phyloP scores from a whole-genome alignment of 805 yeast species.

The Scheffersomyces amazonensis region DNA sequence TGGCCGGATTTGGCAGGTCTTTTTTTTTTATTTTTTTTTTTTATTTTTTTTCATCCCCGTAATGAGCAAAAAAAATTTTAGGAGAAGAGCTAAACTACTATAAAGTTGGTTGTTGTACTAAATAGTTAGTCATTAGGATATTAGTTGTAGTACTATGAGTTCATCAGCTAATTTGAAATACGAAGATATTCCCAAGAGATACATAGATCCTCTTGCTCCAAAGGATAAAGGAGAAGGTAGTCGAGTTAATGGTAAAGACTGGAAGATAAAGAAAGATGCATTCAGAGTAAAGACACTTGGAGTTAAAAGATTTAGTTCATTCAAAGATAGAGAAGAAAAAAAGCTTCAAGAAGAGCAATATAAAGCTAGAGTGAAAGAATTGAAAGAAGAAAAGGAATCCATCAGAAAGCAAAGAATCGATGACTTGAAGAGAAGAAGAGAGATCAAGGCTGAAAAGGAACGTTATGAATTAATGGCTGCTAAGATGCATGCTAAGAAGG shows the following conservation, averaged over 20 bases:
- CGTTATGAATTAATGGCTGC: constrained; percentile 78
- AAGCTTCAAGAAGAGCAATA: constrained; percentile 62
- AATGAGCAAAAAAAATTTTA: too few species aligned
- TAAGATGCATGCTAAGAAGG: constrained; percentile 88
- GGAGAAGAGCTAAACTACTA: too few species aligned
- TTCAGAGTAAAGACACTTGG: constrained; percentile 64
- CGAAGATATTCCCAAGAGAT: constrained; percentile 34
- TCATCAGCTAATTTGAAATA: constrained; percentile 23
- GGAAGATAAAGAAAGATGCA: constrained; percentile 70
- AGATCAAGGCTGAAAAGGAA: constrained; percentile 82
- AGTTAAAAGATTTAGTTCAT: constrained; percentile 47
- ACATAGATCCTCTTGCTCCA: constrained; percentile 28
- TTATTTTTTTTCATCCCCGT: too few species aligned
- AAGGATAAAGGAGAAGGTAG: constrained; percentile 44
- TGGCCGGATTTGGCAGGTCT: too few species aligned
- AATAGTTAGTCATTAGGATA: too few species aligned
- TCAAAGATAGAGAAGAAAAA: constrained; percentile 67
- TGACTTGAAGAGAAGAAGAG: constrained; percentile 68
- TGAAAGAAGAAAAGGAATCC: constrained; percentile 75
- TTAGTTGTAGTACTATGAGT: too few species aligned
- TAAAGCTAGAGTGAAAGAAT: constrained; percentile 64
- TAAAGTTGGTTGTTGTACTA: too few species aligned
- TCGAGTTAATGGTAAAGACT: constrained; percentile 63
- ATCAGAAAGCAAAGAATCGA: constrained; percentile 52
- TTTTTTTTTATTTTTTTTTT: too few species aligned